Evolutionary conservation across 1,139 yeast species (phyloP), one percentile per base, ranked within the genome.

Genomic region (Taphrina sp.): DNA sequence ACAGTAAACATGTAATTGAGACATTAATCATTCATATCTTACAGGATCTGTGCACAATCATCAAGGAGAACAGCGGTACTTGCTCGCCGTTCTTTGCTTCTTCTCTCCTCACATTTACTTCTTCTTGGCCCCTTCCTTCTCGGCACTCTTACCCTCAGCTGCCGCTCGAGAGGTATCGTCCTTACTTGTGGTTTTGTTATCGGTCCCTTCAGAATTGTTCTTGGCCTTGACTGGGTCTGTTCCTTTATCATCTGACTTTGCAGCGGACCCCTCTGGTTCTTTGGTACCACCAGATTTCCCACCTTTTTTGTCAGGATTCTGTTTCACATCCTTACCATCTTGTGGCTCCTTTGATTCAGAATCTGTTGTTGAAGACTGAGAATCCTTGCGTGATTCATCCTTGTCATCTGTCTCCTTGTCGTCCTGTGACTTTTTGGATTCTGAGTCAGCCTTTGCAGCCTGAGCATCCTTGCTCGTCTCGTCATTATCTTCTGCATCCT

Each of bases 101-200:
- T n/a, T n/a, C n/a, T n/a, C n/a, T n/a, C n/a, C n/a, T 23, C 24
- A 43, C 31, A 34, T 4, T 8, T 38, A 36, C 29, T 53, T 45
- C 49, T 54, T 54, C 51, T 47, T 37, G 12, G 45, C 42, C 3
- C 43, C 54, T 10, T 23, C 33, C 35, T 38, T 46, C 8, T 37
- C 24, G 22, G 47, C 49, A 8, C 46, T 46, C n/a, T 49, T 39
- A 5, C 44, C 54, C 26, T 49, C 54, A 16, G 39, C 37, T 5
- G 44, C 44, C 10, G 10, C 12, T 20, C 24, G 22, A 28, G 23
- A 19, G 16, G 44, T 28, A 23, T 49, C 54, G 5, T 38, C 46
- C 34, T 49, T 49, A 28, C 54, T 49, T 3, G 54, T 39, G 20
- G 44, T 42, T 26, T 49, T 49, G 34, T 49, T 49, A 33, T 41